These are phyloP conservation scores for Puccinia horiana DNA, from an alignment of 1,284 basidiomycete species.

Conservation along the genomic window DNA sequence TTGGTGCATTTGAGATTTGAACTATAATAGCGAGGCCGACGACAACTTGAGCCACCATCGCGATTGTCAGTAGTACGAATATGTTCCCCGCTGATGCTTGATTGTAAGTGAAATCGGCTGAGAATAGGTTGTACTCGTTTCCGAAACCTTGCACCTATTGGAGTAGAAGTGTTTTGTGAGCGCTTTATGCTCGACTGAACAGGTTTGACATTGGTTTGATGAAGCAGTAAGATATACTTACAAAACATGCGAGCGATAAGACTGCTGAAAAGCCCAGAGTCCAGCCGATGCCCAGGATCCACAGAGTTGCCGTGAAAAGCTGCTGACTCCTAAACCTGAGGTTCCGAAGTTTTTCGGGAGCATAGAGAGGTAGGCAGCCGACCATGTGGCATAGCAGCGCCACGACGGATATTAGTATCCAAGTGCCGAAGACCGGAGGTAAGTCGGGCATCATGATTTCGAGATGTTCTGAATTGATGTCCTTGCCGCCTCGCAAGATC, in stretches of 20 bases:
- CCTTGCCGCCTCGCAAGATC: conserved; percentile 16
- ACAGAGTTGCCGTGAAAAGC: conserved; percentile 39
- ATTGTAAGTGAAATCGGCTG: conserved; percentile 22
- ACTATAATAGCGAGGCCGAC: conserved; percentile 27
- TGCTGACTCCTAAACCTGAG: conserved; percentile 30
- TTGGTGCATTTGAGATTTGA: conserved; percentile 34
- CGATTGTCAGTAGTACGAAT: conserved; percentile 25
- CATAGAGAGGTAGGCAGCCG: conserved; percentile 29
- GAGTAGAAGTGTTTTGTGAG: neutral
- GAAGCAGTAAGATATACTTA: conserved; percentile 8
- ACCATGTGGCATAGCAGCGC: conserved; percentile 19
- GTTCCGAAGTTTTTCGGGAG: neutral
- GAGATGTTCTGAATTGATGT: conserved; percentile 27
- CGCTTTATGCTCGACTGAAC: neutral
- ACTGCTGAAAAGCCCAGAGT: conserved; percentile 46
- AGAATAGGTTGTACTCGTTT: conserved; percentile 33
- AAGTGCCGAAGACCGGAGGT: conserved; percentile 35
- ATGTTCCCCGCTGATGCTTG: conserved; percentile 18
- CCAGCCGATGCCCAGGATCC: conserved; percentile 45
- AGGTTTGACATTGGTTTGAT: neutral
- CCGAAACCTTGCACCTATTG: conserved; percentile 36
- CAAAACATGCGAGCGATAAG: conserved; percentile 45
- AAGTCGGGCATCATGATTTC: conserved; percentile 45
- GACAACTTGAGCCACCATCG: conserved; percentile 40
- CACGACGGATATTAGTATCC: conserved; percentile 32